Evolutionary conservation across 805 yeast genomes (phyloP).

Genomic region (Kodamaea laetipori): DNA sequence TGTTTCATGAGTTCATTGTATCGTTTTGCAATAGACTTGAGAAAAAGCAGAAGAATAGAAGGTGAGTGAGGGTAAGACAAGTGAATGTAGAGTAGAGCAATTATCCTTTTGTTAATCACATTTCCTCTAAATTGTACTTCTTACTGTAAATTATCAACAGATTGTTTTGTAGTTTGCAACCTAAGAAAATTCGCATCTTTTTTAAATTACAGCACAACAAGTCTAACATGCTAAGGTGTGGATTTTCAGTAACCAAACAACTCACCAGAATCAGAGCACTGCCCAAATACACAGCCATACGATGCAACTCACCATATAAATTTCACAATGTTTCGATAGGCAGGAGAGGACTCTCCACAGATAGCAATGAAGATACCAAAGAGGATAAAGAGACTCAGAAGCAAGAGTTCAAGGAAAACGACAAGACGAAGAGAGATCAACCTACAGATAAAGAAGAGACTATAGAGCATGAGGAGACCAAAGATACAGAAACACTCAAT

Average conservation of each 20-base stretch:
- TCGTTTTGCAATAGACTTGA: slow-evolving; percentile 12
- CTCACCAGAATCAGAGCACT: background rate
- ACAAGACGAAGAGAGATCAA: no score
- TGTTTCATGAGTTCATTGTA: slow-evolving; percentile 20
- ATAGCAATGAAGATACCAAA: background rate
- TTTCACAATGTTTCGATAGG: no score
- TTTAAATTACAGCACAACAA: background rate
- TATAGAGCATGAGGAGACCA: background rate
- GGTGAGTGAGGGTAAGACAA: background rate
- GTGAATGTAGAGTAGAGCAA: background rate
- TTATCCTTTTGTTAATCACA: background rate
- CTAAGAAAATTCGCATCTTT: background rate
- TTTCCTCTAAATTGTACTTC: background rate
- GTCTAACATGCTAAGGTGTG: slow-evolving; percentile 2
- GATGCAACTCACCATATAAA: no score
- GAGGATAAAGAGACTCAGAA: background rate
- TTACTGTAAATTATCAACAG: background rate
- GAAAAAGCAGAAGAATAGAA: background rate
- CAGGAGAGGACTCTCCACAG: background rate
- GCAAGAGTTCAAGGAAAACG: background rate
- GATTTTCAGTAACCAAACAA: slow-evolving; percentile 6
- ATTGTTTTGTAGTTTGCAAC: background rate
- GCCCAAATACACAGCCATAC: background rate
- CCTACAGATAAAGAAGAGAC: slow-evolving; percentile 1
- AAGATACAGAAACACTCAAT: background rate